A percentile compares a stretch with the other conserved stretches of the same genome.
Evolutionary conservation across 345 rosid genomes (phyloP).

Genomic region (Firmiana major): DNA sequence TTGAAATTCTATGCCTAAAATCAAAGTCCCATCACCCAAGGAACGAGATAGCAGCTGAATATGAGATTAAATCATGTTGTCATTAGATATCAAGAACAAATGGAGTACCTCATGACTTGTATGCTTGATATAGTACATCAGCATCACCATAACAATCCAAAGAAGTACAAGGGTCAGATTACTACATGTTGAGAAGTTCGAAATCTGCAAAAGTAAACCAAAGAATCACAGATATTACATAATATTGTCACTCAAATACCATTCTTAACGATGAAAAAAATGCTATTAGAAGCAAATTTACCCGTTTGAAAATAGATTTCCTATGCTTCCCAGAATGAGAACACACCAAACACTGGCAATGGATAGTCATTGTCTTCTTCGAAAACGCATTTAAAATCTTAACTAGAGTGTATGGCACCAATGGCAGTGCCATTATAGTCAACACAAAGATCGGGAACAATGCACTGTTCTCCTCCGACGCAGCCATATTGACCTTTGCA

Average conservation of each 20-base stretch:
- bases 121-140: conserved; percentile 79
- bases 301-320: conserved; percentile 77
- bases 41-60: background rate
- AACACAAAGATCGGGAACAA: conserved; percentile 93
- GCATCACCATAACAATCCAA: conserved; percentile 82
- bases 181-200: conserved; percentile 89
- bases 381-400: conserved; percentile 69
- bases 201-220: conserved; percentile 50
- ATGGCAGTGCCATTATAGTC: conserved; percentile 89
- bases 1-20: background rate
- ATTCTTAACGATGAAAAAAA: background rate
- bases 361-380: conserved; percentile 64
- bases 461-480: conserved; percentile 82
- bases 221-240: conserved; percentile 9
- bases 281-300: conserved; percentile 9
- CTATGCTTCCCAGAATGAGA: conserved; percentile 77
- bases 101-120: conserved; percentile 73
- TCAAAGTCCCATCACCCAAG: background rate
- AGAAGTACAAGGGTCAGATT: conserved; percentile 84
- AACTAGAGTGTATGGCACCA: conserved; percentile 80
- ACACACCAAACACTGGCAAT: conserved; percentile 83
- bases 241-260: conserved; percentile 4
- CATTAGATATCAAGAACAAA: background rate
- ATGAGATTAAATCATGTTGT: background rate
- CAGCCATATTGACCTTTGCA: conserved; percentile 57